phyloP scores from a whole-genome alignment of 148 eudicot species.

The Silene latifolia region DNA sequence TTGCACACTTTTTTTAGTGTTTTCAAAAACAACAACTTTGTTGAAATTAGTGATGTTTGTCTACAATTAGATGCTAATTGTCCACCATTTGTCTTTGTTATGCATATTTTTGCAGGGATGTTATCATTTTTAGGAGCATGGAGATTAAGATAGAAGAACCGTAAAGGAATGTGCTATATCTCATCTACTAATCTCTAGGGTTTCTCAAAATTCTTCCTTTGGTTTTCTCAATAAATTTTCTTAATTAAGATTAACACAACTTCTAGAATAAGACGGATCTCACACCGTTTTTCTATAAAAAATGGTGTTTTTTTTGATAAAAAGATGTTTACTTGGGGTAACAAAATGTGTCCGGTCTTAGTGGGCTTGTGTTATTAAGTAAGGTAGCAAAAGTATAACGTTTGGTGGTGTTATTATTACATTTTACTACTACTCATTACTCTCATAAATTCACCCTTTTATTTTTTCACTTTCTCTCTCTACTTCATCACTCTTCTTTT shows the following conservation, averaged over 20 bases:
- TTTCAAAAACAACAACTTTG: slow-evolving; percentile 30
- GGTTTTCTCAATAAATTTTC: neutral
- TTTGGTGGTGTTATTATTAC: slow-evolving; percentile 11
- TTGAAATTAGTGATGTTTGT: slow-evolving; percentile 38
- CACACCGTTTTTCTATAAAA: no score
- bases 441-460: neutral
- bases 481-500: neutral
- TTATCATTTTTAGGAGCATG: slow-evolving; percentile 21
- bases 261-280: neutral
- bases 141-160: slow-evolving; percentile 21
- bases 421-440: neutral
- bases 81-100: slow-evolving; percentile 39
- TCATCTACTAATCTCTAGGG: no score
- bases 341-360: slow-evolving; percentile 40
- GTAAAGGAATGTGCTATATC: slow-evolving; percentile 19
- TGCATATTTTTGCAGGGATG: slow-evolving; percentile 40
- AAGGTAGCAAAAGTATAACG: slow-evolving; percentile 44
- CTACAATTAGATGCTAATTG: slow-evolving; percentile 41
- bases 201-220: slow-evolving; percentile 23
- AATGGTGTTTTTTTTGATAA: slow-evolving; percentile 14
- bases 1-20: neutral
- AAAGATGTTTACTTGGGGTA: slow-evolving; percentile 39
- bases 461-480: slow-evolving; percentile 14
- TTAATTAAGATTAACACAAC: neutral
- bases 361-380: slow-evolving; percentile 54